Evolutionary conservation across 257 asterid genomes (phyloP).

Genomic region (Agastache rugosa): DNA sequence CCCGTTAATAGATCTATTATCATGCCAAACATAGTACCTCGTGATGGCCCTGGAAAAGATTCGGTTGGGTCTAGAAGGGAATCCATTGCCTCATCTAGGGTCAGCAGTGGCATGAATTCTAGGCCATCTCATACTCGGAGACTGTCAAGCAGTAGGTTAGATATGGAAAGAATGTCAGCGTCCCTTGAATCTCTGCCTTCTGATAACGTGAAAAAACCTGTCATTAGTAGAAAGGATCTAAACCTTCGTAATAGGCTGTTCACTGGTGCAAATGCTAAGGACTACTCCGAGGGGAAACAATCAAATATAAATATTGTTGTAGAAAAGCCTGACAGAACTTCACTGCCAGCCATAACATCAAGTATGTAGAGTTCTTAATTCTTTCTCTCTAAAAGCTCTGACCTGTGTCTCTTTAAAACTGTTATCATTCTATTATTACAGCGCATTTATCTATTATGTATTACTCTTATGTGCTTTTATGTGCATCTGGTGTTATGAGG

Average conservation of each 20-base stretch:
- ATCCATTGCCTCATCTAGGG: slow-evolving; percentile 53
- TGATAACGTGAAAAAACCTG: slow-evolving; percentile 42
- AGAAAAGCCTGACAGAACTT: slow-evolving; percentile 59
- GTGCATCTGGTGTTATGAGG: slow-evolving; percentile 7
- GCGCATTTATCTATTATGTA: neutral
- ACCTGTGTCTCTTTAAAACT: slow-evolving; percentile 5
- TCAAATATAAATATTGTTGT: slow-evolving; percentile 48
- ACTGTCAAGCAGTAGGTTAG: slow-evolving; percentile 62
- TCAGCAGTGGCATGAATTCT: slow-evolving; percentile 48
- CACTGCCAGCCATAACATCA: slow-evolving; percentile 45
- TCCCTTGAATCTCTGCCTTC: slow-evolving; percentile 53
- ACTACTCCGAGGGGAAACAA: slow-evolving; percentile 60
- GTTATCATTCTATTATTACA: slow-evolving; percentile 12
- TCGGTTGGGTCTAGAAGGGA: slow-evolving; percentile 66
- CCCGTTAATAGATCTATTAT: slow-evolving; percentile 57
- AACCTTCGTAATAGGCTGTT: slow-evolving; percentile 48
- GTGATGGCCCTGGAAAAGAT: slow-evolving; percentile 64
- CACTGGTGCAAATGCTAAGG: slow-evolving; percentile 59
- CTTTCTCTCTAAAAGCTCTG: slow-evolving; percentile 34
- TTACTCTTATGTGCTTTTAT: slow-evolving; percentile 12
- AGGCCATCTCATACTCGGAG: slow-evolving; percentile 61
- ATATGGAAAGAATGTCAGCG: slow-evolving; percentile 60
- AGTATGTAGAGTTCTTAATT: slow-evolving; percentile 48
- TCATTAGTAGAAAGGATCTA: slow-evolving; percentile 50
- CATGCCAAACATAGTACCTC: slow-evolving; percentile 74